A percentile compares a stretch with the other conserved stretches of the same genome.
Conservation (phyloP, 2,329 filamentous ascomycete species). For the Cladosporium halotolerans region DNA sequence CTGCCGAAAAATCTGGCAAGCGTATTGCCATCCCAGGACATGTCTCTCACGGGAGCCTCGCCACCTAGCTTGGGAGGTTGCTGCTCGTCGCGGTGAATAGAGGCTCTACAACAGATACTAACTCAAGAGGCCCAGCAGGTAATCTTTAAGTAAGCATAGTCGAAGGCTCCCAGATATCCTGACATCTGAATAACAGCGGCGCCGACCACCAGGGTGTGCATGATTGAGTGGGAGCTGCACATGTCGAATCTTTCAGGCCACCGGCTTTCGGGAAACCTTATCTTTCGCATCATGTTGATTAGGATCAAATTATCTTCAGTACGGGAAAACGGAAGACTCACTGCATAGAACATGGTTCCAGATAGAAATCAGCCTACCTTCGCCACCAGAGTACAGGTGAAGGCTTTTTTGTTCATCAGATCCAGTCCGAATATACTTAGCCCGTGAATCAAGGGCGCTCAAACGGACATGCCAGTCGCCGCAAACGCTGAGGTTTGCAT, state of each 20-base stretch:
- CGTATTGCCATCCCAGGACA: no score
- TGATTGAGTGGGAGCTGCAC: neutral
- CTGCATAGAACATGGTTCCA: neutral
- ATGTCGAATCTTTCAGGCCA: neutral
- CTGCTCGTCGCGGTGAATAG: no score
- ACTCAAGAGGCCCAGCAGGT: neutral
- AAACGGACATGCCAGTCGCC: slow-evolving; percentile 1
- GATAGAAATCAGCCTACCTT: neutral
- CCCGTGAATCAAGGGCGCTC: slow-evolving; percentile 23
- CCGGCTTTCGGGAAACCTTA: neutral
- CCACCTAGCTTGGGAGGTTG: no score
- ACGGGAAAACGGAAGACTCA: neutral
- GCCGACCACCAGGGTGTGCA: neutral
- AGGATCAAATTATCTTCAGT: neutral
- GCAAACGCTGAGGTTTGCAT: slow-evolving; percentile 18
- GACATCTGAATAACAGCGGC: neutral
- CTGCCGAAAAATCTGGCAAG: no score
- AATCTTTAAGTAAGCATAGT: neutral
- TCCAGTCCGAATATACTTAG: slow-evolving; percentile 24
- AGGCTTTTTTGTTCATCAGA: slow-evolving; percentile 19
- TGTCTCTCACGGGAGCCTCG: no score
- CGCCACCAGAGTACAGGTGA: neutral
- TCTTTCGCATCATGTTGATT: neutral
- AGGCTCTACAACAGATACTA: no score
- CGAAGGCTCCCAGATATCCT: neutral